Conservation (phyloP, 2,329 filamentous ascomycete species). For the Elsinoe batatas region DNA sequence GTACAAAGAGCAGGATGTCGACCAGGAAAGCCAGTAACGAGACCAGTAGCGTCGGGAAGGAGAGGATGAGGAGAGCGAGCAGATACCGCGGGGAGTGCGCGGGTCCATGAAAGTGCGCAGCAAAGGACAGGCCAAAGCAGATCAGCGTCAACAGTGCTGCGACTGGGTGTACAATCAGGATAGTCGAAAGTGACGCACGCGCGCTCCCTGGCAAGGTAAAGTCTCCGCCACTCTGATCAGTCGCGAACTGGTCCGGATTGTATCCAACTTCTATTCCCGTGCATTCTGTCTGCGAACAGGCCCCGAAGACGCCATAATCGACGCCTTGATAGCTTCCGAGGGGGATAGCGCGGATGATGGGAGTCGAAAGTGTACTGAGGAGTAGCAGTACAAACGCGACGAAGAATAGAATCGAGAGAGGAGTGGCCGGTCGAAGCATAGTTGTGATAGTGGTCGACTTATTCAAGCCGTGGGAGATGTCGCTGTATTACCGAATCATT, state of each 20-base stretch:
- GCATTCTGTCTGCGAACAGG: constrained; percentile 59
- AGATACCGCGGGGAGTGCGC: constrained; percentile 86
- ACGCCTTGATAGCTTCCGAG: constrained; percentile 67
- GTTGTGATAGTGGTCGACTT: constrained; percentile 27
- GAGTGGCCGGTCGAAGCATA: constrained; percentile 88
- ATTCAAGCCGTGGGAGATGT: not conserved
- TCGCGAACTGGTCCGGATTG: constrained; percentile 46
- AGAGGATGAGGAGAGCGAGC: constrained; percentile 73
- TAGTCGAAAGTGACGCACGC: constrained; percentile 64
- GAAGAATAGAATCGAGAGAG: constrained; percentile 75
- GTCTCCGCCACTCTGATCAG: constrained; percentile 36
- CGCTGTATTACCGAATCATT: not conserved
- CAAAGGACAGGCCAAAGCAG: constrained; percentile 68
- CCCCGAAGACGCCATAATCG: constrained; percentile 88
- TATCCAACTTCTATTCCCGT: constrained; percentile 74
- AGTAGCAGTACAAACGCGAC: constrained; percentile 76
- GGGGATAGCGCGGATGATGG: constrained; percentile 75
- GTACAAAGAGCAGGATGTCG: constrained; percentile 88
- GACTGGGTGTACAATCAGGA: constrained; percentile 86
- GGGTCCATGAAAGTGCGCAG: constrained; percentile 77
- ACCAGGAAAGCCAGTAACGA: constrained; percentile 82
- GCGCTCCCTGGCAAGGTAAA: constrained; percentile 57
- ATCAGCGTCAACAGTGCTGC: constrained; percentile 77
- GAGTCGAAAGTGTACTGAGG: constrained; percentile 81
- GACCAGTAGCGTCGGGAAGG: constrained; percentile 73